phyloP scores from a whole-genome alignment of 2,329 filamentous ascomycete species.

The Trichoderma harzianum region DNA sequence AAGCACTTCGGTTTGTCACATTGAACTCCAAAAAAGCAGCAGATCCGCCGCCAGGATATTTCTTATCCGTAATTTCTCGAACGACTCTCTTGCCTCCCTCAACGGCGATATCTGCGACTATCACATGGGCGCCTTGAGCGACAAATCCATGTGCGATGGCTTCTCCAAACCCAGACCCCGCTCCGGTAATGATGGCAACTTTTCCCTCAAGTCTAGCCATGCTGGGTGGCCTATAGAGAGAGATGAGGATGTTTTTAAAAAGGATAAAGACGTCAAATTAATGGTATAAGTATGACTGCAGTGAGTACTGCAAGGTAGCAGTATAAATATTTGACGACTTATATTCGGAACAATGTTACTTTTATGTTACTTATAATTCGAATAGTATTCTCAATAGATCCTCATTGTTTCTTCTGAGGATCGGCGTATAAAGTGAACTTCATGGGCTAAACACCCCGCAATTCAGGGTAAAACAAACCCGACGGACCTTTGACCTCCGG shows the following conservation, averaged over 20 bases:
- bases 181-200: not conserved
- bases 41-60: not conserved
- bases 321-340: not conserved
- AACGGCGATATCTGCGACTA: not conserved
- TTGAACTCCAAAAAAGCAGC: not conserved
- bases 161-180: not conserved
- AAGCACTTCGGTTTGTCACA: not conserved
- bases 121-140: not conserved
- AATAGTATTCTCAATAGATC: not conserved
- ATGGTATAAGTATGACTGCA: not conserved
- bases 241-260: not conserved
- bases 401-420: not conserved
- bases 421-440: not conserved
- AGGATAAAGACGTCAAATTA: not conserved
- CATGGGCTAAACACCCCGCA: not conserved
- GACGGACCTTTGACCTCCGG: not conserved
- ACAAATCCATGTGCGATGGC: not conserved
- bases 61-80: not conserved
- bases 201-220: not conserved
- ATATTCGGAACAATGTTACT: not conserved
- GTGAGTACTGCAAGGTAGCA: not conserved
- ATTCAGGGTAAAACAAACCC: not conserved
- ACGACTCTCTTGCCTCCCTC: not conserved
- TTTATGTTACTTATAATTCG: not conserved
- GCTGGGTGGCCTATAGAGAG: not conserved